Evolutionary conservation across 495 filamentous ascomycete species (phyloP).

Genomic region (Penicillium coprophilum): DNA sequence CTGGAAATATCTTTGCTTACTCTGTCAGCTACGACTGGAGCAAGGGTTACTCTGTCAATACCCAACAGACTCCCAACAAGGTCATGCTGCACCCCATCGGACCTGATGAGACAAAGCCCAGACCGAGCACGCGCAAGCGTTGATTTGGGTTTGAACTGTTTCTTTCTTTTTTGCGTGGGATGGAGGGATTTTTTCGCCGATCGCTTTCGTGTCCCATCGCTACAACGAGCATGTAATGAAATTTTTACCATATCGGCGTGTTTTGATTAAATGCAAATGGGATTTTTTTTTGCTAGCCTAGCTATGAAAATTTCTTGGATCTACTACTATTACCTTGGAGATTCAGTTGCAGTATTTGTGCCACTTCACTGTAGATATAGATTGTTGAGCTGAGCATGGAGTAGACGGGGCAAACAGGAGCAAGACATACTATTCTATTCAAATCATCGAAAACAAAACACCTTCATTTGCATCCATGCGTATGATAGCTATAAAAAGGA

Average conservation of each 20-base stretch:
- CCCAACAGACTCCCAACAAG: slow-evolving; percentile 67
- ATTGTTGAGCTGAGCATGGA: not conserved
- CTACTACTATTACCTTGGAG: not conserved
- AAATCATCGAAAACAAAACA: slow-evolving; percentile 2
- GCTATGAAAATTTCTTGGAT: not conserved
- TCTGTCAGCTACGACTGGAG: slow-evolving; percentile 94
- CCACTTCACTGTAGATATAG: not conserved
- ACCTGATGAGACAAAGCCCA: slow-evolving; percentile 78
- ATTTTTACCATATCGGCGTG: slow-evolving; percentile 29
- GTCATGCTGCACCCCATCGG: slow-evolving; percentile 81
- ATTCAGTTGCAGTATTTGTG: not conserved
- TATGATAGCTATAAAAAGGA: slow-evolving; percentile 2
- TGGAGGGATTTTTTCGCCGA: slow-evolving; percentile 6
- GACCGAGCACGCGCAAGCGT: slow-evolving; percentile 69
- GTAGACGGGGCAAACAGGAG: not conserved
- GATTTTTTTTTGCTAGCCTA: slow-evolving; percentile 16
- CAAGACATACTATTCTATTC: not conserved
- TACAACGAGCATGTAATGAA: slow-evolving; percentile 38
- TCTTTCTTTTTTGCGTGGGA: slow-evolving; percentile 4
- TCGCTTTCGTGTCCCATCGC: slow-evolving; percentile 16
- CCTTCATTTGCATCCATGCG: slow-evolving; percentile 11
- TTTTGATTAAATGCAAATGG: slow-evolving; percentile 25
- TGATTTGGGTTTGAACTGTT: slow-evolving; percentile 36
- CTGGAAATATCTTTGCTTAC: slow-evolving; percentile 83
- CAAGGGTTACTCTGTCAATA: slow-evolving; percentile 79